phyloP scores from a whole-genome alignment of 2,329 filamentous ascomycete genomes.

The Aspergillus calidoustus region DNA sequence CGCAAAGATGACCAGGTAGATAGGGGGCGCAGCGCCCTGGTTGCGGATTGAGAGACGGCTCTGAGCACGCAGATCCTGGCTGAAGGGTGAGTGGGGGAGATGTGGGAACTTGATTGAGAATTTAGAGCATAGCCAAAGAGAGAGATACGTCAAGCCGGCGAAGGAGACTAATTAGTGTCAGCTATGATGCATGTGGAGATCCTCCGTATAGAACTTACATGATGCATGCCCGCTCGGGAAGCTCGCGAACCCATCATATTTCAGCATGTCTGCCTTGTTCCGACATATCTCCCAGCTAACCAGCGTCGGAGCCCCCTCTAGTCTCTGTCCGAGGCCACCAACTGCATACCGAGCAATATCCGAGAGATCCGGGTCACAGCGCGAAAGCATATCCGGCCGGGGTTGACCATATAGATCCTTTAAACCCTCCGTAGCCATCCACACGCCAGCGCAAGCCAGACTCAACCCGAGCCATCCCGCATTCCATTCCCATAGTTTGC shows the following conservation, averaged over 20 bases:
- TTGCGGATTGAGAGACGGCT: slow-evolving; percentile 60
- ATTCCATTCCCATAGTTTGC: slow-evolving; percentile 91
- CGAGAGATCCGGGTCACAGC: slow-evolving; percentile 75
- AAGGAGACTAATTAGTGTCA: slow-evolving; percentile 60
- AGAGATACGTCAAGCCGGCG: slow-evolving; percentile 81
- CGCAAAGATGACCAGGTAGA: slow-evolving; percentile 74
- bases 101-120: slow-evolving; percentile 54
- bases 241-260: slow-evolving; percentile 82
- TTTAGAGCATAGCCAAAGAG: slow-evolving; percentile 76
- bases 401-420: slow-evolving; percentile 75
- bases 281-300: slow-evolving; percentile 79
- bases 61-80: slow-evolving; percentile 27
- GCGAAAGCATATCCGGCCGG: slow-evolving; percentile 66
- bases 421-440: slow-evolving; percentile 82
- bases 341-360: slow-evolving; percentile 66
- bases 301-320: slow-evolving; percentile 65
- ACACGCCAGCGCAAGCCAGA: slow-evolving; percentile 71
- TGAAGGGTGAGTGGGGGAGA: slow-evolving; percentile 36
- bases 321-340: slow-evolving; percentile 60
- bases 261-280: slow-evolving; percentile 60
- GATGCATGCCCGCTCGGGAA: slow-evolving; percentile 81
- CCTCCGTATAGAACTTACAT: slow-evolving; percentile 47
- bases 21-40: slow-evolving; percentile 79
- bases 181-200: background rate
- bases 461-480: slow-evolving; percentile 81